Conservation (phyloP, 1,284 basidiomycete genomes). For the Boletellus deceptivus region DNA sequence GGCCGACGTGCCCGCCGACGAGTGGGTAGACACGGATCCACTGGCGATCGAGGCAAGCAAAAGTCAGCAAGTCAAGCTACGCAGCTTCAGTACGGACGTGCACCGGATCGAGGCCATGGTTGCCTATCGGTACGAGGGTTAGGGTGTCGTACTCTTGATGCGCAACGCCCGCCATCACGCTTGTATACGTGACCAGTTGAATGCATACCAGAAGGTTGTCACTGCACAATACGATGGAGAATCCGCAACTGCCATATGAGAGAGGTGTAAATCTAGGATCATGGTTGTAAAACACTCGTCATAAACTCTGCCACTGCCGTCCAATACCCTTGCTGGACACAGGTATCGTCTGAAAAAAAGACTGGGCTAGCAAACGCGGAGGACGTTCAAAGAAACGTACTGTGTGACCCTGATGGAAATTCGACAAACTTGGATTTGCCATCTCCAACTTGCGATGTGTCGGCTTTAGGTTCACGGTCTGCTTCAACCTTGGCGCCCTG, state of each 20-base stretch:
- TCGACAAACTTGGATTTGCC: constrained; percentile 58
- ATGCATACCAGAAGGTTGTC: not conserved
- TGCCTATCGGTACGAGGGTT: constrained; percentile 75
- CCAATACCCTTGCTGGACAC: constrained; percentile 67
- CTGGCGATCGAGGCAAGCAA: constrained; percentile 93
- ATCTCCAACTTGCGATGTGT: constrained; percentile 37
- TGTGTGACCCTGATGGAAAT: constrained; percentile 68
- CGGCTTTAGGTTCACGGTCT: constrained; percentile 34
- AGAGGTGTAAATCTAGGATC: not conserved
- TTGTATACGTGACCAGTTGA: not conserved
- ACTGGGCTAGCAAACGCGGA: not conserved
- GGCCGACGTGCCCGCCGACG: constrained; percentile 83
- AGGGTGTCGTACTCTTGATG: not conserved
- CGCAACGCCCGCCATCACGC: not conserved
- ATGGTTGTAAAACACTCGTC: constrained; percentile 27
- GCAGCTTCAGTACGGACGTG: constrained; percentile 88
- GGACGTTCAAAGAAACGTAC: constrained; percentile 39
- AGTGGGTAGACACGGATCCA: constrained; percentile 95
- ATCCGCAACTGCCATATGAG: not conserved
- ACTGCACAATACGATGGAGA: constrained; percentile 7
- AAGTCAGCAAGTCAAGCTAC: constrained; percentile 92
- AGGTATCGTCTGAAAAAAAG: constrained; percentile 59
- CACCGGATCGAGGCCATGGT: constrained; percentile 91
- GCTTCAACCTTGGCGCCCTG: constrained; percentile 29
- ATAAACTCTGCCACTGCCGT: constrained; percentile 58